These are phyloP conservation scores for Cyclospora cayetanensis DNA, from an alignment of 169 alveolate genomes.

Conservation along the genomic window DNA sequence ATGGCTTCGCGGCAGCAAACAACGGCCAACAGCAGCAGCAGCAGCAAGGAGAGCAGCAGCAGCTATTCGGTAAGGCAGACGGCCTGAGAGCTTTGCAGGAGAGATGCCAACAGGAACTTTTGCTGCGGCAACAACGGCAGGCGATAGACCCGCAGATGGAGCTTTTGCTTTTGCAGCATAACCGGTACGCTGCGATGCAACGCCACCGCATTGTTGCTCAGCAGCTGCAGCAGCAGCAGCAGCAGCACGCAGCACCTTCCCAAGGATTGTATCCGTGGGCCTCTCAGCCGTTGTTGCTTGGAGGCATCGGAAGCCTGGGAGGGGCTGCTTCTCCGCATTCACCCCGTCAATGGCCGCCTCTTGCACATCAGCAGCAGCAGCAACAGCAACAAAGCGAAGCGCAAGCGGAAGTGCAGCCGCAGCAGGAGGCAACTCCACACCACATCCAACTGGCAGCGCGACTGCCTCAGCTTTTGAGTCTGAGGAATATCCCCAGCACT, in stretches of 20 bases:
- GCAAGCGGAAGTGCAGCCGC: conserved; percentile 5
- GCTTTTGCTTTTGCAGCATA: conserved; percentile 26
- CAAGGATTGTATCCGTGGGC: no score
- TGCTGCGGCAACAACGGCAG: conserved; percentile 46
- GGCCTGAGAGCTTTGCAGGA: conserved; percentile 45
- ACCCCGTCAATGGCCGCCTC: no score
- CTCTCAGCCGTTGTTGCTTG: no score
- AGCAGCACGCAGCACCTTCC: no score
- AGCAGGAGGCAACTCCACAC: conserved; percentile 38
- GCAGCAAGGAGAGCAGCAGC: conserved; percentile 31
- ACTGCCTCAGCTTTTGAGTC: conserved; percentile 21
- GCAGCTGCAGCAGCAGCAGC: conserved; percentile 48
- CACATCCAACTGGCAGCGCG: conserved; percentile 39
- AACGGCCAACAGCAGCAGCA: no score
- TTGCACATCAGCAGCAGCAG: conserved; percentile 12
- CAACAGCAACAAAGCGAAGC: conserved; percentile 7
- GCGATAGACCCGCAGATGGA: background rate
- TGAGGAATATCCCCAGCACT: background rate
- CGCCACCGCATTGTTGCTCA: background rate
- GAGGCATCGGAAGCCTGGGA: no score
- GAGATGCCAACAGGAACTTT: conserved; percentile 39
- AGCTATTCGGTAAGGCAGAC: background rate
- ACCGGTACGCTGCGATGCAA: conserved; percentile 21
- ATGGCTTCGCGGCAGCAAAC: no score
- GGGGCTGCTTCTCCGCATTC: no score